These are phyloP conservation scores for Lolium perenne DNA, from an alignment of 176 grass and related monocot species.

Conservation along the genomic window DNA sequence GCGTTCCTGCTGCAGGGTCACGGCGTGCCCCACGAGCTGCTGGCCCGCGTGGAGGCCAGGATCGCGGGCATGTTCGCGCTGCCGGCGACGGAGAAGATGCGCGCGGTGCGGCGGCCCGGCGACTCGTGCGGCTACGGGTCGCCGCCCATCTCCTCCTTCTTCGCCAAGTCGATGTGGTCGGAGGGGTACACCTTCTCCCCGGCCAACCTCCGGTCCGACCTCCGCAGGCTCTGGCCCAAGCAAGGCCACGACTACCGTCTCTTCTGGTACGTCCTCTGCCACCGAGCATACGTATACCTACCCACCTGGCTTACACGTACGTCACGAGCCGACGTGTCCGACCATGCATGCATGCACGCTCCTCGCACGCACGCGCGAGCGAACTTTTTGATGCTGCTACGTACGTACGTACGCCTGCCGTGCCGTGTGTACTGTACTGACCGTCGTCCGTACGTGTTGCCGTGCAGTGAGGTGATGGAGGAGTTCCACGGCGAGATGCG, in stretches of 20 bases:
- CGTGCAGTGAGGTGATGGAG: conserved; percentile 83
- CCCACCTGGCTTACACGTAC: not conserved
- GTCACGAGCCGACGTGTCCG: conserved; percentile 16
- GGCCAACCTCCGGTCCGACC: conserved; percentile 58
- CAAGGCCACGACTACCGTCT: conserved; percentile 58
- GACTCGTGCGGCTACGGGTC: conserved; percentile 79
- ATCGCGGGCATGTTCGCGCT: conserved; percentile 80
- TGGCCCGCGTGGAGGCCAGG: conserved; percentile 64
- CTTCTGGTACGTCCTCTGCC: conserved; percentile 72
- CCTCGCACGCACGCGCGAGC: not conserved
- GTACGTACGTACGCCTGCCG: not conserved
- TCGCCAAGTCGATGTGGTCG: conserved; percentile 99
- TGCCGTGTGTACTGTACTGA: not conserved
- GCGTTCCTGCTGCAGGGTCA: conserved; percentile 79
- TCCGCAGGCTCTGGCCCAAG: conserved; percentile 88
- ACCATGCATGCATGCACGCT: conserved; percentile 27
- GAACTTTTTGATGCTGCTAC: not conserved
- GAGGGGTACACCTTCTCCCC: conserved; percentile 97
- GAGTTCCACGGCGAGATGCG: conserved; percentile 85
- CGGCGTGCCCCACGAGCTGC: conserved; percentile 47
- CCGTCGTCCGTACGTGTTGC: not conserved
- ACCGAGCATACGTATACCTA: not conserved
- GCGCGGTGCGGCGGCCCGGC: conserved; percentile 60
- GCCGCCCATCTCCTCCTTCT: conserved; percentile 97
- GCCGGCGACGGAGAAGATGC: conserved; percentile 66